Percentiles rank a stretch among this genome's conserved stretches.
These are phyloP conservation scores for Thymus quinquecostatus DNA, from an alignment of 257 asterid species.

Conservation along the genomic window DNA sequence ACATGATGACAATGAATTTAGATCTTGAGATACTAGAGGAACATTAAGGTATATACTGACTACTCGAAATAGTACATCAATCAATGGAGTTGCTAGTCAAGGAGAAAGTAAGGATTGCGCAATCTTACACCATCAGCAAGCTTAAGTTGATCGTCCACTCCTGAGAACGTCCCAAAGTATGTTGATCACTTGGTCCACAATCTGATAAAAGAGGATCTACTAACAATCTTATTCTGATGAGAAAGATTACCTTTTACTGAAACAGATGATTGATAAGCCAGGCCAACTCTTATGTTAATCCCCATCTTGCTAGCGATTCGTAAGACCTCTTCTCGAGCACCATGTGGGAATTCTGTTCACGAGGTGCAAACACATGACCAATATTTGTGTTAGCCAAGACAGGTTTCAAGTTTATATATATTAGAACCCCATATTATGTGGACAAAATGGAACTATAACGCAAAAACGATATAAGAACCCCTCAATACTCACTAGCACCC, in stretches of 20 bases:
- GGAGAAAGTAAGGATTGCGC: conserved; percentile 39
- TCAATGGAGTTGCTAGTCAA: conserved; percentile 29
- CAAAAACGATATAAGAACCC: conserved; percentile 19
- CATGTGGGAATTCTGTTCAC: conserved; percentile 64
- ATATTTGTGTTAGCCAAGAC: conserved; percentile 19
- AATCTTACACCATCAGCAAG: conserved; percentile 75
- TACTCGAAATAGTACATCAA: conserved; percentile 17
- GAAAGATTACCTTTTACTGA: conserved; percentile 56
- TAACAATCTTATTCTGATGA: conserved; percentile 18
- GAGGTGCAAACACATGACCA: conserved; percentile 33
- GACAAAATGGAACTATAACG: conserved; percentile 12
- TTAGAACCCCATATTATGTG: neutral
- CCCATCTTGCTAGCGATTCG: conserved; percentile 69
- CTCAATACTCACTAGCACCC: conserved; percentile 85
- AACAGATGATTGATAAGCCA: conserved; percentile 77
- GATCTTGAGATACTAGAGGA: conserved; percentile 13
- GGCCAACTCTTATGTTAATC: conserved; percentile 61
- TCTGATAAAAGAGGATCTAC: conserved; percentile 24
- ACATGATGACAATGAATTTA: conserved; percentile 13
- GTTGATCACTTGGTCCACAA: conserved; percentile 24
- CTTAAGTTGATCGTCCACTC: conserved; percentile 55
- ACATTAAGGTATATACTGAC: conserved; percentile 18
- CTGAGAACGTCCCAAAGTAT: conserved; percentile 47
- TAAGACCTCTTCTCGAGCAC: conserved; percentile 84
- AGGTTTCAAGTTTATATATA: conserved; percentile 11